A percentile compares a stretch with the other conserved stretches of the same genome.
phyloP scores from a whole-genome alignment of 2,329 filamentous ascomycete species.

The Penicillium sp. region DNA sequence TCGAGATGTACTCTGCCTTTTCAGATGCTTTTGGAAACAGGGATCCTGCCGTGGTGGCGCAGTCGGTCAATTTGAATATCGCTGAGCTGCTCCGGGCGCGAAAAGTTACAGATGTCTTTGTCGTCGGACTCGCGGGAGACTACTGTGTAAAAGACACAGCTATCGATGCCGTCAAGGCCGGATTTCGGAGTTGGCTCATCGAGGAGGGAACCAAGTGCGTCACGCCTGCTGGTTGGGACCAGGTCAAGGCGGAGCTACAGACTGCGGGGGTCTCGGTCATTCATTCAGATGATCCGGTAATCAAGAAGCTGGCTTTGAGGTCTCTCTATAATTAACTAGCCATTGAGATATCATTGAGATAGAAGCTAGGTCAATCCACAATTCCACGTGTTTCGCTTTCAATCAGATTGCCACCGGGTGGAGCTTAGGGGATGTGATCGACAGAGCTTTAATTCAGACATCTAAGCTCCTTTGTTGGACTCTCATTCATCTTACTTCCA shows the following conservation, averaged over 20 bases:
- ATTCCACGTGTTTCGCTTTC: neutral
- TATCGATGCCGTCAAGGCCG: conserved; percentile 67
- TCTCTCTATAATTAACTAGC: neutral
- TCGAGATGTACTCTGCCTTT: conserved; percentile 96
- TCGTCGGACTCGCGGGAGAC: conserved; percentile 81
- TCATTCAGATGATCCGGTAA: conserved; percentile 51
- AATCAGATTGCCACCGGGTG: conserved; percentile 10
- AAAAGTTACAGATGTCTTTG: conserved; percentile 70
- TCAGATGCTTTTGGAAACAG: conserved; percentile 65
- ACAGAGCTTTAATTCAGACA: conserved; percentile 1
- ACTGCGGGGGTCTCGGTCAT: conserved; percentile 60
- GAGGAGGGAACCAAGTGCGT: conserved; percentile 74
- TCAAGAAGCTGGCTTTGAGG: conserved; percentile 44
- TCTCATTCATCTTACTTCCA: conserved; percentile 1
- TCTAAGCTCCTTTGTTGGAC: neutral
- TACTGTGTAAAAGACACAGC: conserved; percentile 84
- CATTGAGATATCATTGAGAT: neutral
- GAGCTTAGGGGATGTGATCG: conserved; percentile 14
- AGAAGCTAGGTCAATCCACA: neutral
- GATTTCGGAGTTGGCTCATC: conserved; percentile 71
- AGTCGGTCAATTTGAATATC: conserved; percentile 54
- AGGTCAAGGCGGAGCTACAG: conserved; percentile 51
- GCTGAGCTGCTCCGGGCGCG: conserved; percentile 52
- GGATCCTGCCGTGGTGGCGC: conserved; percentile 29
- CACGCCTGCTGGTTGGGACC: conserved; percentile 55